Percentiles rank a stretch among this genome's conserved stretches.
Conservation (phyloP, 768 basidiomycete species). For the Hydnomerulius pinastri region DNA sequence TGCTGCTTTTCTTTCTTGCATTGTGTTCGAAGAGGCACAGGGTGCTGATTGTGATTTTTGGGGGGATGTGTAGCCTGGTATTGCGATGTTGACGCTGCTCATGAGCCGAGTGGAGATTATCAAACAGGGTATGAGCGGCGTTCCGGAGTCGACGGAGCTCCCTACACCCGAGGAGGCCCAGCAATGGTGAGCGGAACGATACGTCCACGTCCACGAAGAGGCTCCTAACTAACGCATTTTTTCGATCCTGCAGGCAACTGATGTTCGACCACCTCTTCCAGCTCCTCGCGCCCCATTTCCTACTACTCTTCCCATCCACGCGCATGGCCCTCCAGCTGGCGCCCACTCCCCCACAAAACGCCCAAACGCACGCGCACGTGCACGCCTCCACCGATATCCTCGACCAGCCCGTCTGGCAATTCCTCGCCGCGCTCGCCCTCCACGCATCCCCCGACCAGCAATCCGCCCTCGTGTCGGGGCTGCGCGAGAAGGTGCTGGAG, state of each 20-base stretch:
- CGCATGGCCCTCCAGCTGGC: slow-evolving; percentile 54
- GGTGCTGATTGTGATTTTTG: too few relatives aligned
- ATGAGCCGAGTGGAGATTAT: slow-evolving; percentile 92
- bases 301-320: slow-evolving; percentile 87
- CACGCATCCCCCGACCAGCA: slow-evolving; percentile 87
- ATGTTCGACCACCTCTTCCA: slow-evolving; percentile 90
- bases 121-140: slow-evolving; percentile 63
- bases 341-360: slow-evolving; percentile 39
- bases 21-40: too few relatives aligned
- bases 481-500: slow-evolving; percentile 93
- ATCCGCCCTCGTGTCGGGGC: slow-evolving; percentile 76
- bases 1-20: slow-evolving; percentile 8
- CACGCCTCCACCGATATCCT: slow-evolving; percentile 54
- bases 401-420: slow-evolving; percentile 94
- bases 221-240: slow-evolving; percentile 12
- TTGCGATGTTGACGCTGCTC: slow-evolving; percentile 88
- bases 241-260: slow-evolving; percentile 60
- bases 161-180: slow-evolving; percentile 75
- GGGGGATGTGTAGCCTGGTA: slow-evolving; percentile 87
- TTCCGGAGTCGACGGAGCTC: slow-evolving; percentile 54
- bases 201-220: background rate
- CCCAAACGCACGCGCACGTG: slow-evolving; percentile 72
- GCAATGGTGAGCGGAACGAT: slow-evolving; percentile 61
- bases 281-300: slow-evolving; percentile 72
- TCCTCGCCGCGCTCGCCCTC: slow-evolving; percentile 86